Conservation (phyloP, 306 rosid genomes). For the Acacia confusa region DNA sequence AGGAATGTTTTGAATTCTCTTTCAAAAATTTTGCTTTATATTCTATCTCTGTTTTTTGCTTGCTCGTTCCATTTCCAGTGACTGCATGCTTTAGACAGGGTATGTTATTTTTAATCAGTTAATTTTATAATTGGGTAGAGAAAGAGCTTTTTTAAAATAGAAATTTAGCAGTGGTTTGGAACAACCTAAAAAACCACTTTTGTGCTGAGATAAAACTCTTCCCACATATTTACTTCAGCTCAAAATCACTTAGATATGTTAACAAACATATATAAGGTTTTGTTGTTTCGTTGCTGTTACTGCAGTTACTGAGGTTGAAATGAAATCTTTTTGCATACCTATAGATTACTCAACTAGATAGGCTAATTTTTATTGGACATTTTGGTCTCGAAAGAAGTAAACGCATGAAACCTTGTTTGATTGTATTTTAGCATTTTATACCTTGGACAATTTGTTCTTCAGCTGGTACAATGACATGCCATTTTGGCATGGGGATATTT, state of each 20-base stretch:
- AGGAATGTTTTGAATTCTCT: slow-evolving; percentile 32
- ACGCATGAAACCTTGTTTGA: slow-evolving; percentile 32
- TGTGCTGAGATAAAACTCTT: too few relatives aligned
- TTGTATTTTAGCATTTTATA: slow-evolving; percentile 36
- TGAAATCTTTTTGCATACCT: too few relatives aligned
- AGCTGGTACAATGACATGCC: slow-evolving; percentile 41
- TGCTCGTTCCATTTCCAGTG: slow-evolving; percentile 33
- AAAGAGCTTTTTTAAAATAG: too few relatives aligned
- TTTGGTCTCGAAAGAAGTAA: slow-evolving; percentile 18
- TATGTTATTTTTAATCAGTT: background rate
- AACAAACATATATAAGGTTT: background rate
- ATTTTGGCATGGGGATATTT: slow-evolving; percentile 59
- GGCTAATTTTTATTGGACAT: slow-evolving; percentile 13
- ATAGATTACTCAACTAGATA: too few relatives aligned
- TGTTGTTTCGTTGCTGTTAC: slow-evolving; percentile 19
- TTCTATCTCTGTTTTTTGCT: slow-evolving; percentile 17
- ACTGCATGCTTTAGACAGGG: slow-evolving; percentile 34
- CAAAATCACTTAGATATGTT: too few relatives aligned
- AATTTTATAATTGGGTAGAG: background rate
- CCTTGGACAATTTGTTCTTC: slow-evolving; percentile 35
- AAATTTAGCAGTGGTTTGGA: background rate
- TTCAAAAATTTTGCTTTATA: slow-evolving; percentile 28
- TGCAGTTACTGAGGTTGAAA: slow-evolving; percentile 27
- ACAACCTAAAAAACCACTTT: too few relatives aligned
- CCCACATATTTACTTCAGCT: too few relatives aligned